Evolutionary conservation across 805 yeast species (phyloP), one percentile per base, ranked within the genome.

Genomic region (Candida michaelii): DNA sequence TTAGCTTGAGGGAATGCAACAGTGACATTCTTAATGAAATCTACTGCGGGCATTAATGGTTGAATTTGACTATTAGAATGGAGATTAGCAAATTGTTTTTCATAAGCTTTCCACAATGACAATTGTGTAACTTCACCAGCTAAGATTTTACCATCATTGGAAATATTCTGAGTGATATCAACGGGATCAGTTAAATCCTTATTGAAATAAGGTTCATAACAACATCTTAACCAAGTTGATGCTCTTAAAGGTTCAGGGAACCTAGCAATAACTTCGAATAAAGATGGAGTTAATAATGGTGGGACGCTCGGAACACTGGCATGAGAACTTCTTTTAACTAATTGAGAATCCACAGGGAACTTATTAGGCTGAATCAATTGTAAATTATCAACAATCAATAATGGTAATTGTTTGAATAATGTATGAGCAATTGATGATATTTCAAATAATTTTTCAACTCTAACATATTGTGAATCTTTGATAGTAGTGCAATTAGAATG

Each of bases 61-160:
- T 62, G 64, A 51, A 50, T 62, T 32, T 58, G 60, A 1, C 52
- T 46, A 19, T 58, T 58, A 51, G 80, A 78, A 53, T 82, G 76
- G 42, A 77, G 78, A 42, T 75, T 76, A 47, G 84, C 84, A 55
- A 93, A 93, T 59, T 85, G 93, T 11, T 81, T 70, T 61, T 93
- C 98, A 65, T 93, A 93, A 0, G 96, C 81, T 61, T 89, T 88
- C 99, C 99, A 93, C 33, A 93, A 74, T 14, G 95, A 85, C 18
- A 93, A 90, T 65, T 93, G 99, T 0, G 97, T 89, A 9, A 90
- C 96, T 57, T 89, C 96, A 3, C 91, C 89, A 1, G 69, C 63
- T 12, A 56, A 42, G 24, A 53, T 57, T 13, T 59, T 63, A 5
- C 55, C 35, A 14, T 38, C 19, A 25, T 44, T 35, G 5, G 24